Conservation (phyloP, 805 yeast genomes). For the Ogataea nitratoaversa region DNA sequence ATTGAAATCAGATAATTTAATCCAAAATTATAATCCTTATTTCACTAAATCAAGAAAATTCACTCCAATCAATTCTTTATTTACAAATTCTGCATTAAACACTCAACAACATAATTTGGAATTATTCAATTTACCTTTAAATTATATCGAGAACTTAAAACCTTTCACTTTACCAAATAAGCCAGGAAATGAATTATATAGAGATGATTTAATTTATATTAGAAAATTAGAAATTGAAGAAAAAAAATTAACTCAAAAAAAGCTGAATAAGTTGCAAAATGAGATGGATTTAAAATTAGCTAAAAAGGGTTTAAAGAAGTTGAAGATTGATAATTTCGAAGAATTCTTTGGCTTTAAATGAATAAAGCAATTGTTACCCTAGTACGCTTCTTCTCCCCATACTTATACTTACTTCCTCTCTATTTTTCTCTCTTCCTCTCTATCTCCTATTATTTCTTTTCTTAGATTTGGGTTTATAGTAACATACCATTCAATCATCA, state of each 20-base stretch:
- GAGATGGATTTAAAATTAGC: conserved; percentile 20
- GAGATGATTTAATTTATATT: conserved; percentile 31
- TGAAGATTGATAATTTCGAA: conserved; percentile 25
- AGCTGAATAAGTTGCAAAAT: conserved; percentile 13
- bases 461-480: too few relatives aligned
- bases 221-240: conserved; percentile 30
- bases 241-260: conserved; percentile 14
- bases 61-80: conserved; percentile 27
- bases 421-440: too few relatives aligned
- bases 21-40: conserved; percentile 26
- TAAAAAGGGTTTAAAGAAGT: conserved; percentile 21
- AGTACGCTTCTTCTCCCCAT: not conserved
- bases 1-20: conserved; percentile 15
- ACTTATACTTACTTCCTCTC: too few relatives aligned
- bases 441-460: too few relatives aligned
- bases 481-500: too few relatives aligned
- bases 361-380: too few relatives aligned
- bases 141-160: conserved; percentile 20
- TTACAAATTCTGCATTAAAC: conserved; percentile 29
- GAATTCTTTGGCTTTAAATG: conserved; percentile 31
- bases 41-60: conserved; percentile 23
- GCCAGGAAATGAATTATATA: conserved; percentile 30
- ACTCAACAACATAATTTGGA: conserved; percentile 33
- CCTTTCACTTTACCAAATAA: conserved; percentile 17
- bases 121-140: conserved; percentile 30